Base-by-base conservation (phyloP, 2,329 filamentous ascomycete species). In the Alternaria angustiovoidea region DNA sequence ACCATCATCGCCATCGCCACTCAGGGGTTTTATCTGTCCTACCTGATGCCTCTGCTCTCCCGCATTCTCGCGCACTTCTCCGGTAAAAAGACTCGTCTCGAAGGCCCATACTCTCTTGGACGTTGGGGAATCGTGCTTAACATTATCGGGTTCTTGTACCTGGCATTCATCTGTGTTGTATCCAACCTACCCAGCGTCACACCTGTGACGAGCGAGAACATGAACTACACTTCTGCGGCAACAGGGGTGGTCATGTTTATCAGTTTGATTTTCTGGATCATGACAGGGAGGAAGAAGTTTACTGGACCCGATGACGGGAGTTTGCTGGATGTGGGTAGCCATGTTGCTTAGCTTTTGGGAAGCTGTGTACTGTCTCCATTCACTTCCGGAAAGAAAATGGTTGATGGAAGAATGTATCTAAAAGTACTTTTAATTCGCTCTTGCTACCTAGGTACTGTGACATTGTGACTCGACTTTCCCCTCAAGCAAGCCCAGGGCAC, bases 161-260 rank as follows among this genome's bases (percentile, higher is more conserved):
- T 87, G 4, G 69, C 84, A 1, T 87, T 87, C 56, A 82, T 83
- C 3, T 82, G 81, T 26, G 83, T 87, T 53, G 85, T 84, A 0
- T 86, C 87, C 69, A 87, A 87, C 57, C 85, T 87, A 57, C 85
- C 86, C 0, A 81, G 79, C 0, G 68, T 80, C 0, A 80, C 72
- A 7, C 86, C 86, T 0, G 84, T 88, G n/a, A 79, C 76, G 1
- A 78, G 78, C 34, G 80, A 84, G 26, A 85, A 85, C 36, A 88
- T 87, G 85, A 88, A 87, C 59, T 87, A 87, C 63, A 87, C 84
- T 0, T 83, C 80, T 22, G 85, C 86, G 0, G 85, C 85, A 0
- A 82, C 87, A 30, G 85, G 34, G 85, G 77, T 85, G 2, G 83
- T 87, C 39, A 85, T 82, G 70, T 60, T 86, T 5, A 77, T 88